Percentiles rank a stretch among this genome's conserved stretches.
These are phyloP conservation scores for Rhodotorula sp. DNA, from an alignment of 1,284 basidiomycete genomes.

Conservation along the genomic window DNA sequence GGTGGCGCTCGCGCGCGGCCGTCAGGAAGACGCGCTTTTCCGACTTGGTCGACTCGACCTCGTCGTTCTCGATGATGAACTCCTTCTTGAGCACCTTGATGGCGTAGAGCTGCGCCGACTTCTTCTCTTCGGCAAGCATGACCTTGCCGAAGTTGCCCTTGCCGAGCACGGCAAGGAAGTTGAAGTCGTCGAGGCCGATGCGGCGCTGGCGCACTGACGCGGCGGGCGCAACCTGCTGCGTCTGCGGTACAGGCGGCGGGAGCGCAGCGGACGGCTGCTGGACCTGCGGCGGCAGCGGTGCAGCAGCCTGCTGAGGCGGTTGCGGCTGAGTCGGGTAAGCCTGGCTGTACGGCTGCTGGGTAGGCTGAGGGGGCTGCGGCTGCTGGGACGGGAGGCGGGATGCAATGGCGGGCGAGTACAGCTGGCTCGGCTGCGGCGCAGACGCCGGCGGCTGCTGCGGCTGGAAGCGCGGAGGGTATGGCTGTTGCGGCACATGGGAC, in stretches of 20 bases:
- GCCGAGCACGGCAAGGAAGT: constrained; percentile 96
- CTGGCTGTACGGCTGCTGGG: constrained; percentile 15
- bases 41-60: constrained; percentile 98
- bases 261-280: constrained; percentile 42
- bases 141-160: constrained; percentile 99
- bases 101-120: constrained; percentile 82
- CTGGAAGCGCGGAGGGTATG: constrained; percentile 33
- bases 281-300: constrained; percentile 27
- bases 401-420: constrained; percentile 24
- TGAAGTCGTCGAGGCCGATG: constrained; percentile 97
- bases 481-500: constrained; percentile 23
- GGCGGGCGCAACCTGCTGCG: constrained; percentile 1
- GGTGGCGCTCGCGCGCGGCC: constrained; percentile 93
- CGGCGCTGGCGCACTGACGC: constrained; percentile 50
- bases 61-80: constrained; percentile 99
- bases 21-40: constrained; percentile 98
- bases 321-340: constrained; percentile 21
- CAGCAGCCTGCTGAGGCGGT: constrained; percentile 43
- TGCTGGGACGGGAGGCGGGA: constrained; percentile 30
- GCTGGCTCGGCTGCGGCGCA: constrained; percentile 38
- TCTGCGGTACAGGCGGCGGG: not conserved
- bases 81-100: constrained; percentile 99
- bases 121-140: constrained; percentile 99
- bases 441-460: not conserved
- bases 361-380: constrained; percentile 37